Conservation (phyloP, 345 rosid species). For the Excoecaria cochinchinensis region DNA sequence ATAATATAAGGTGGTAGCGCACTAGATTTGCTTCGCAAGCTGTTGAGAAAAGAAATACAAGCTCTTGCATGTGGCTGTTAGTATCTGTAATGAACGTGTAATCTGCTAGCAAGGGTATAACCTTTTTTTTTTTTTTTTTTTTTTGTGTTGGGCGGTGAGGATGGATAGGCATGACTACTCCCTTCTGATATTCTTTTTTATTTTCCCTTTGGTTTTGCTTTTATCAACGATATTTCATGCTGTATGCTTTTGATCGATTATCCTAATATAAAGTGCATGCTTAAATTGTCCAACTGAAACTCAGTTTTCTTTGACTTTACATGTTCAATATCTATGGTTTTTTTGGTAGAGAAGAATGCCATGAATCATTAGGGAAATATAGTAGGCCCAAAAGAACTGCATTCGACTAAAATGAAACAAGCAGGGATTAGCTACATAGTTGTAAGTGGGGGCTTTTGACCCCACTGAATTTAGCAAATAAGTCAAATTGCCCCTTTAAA, state of each 20-base stretch:
- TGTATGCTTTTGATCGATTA: not conserved
- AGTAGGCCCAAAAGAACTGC: not conserved
- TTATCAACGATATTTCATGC: not conserved
- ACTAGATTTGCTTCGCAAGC: not conserved
- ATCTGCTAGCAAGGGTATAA: too few species aligned
- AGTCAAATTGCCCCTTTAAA: too few species aligned
- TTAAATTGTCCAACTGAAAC: not conserved
- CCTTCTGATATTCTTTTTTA: too few species aligned
- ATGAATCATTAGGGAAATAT: not conserved
- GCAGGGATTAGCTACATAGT: too few species aligned
- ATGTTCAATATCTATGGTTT: not conserved
- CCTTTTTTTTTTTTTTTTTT: too few species aligned
- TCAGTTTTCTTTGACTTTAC: not conserved
- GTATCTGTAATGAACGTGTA: not conserved
- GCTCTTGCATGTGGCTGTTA: not conserved
- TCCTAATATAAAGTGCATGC: not conserved
- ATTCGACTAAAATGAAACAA: slow-evolving; percentile 1
- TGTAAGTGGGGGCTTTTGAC: too few species aligned
- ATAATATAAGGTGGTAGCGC: not conserved
- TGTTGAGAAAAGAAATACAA: not conserved
- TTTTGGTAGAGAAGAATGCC: not conserved
- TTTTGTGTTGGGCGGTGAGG: too few species aligned
- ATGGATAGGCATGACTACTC: too few species aligned
- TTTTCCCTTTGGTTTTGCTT: too few species aligned
- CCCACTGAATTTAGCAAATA: too few species aligned